Evolutionary conservation across 2,329 filamentous ascomycete genomes (phyloP), one percentile per base, ranked within the genome.

Genomic region (Aaosphaeria pasadenensis): DNA sequence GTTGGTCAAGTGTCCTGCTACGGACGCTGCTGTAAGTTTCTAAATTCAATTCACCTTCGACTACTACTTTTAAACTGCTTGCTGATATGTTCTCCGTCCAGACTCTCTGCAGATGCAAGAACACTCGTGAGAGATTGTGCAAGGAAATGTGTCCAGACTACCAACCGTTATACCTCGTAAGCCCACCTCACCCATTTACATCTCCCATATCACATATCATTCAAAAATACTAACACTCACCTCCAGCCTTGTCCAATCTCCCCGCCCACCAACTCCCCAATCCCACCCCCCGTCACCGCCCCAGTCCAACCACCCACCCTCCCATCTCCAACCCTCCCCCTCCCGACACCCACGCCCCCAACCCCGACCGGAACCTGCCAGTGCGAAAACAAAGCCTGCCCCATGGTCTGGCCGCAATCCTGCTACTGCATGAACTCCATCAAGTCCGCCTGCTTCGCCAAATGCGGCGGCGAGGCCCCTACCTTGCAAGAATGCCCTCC

Each of bases 361-460:
- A 35, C 55, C 17, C 47, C 39, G 1, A 41, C 52, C 30, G 39
- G 35, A 29, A 45, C 39, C 24, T 69, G 65, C 45, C 44, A 49
- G 28, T 67, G 62, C 51, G 56, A 60, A 7, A 5, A 44, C 6
- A 45, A 48, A 9, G 43, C 44, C 11, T 67, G 64, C 43, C 35
- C 45, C 6, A 55, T 58, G 45, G 39, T 53, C 6, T 67, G 55
- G 49, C 66, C 66, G 0, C 44, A 57, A 1, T 62, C 57, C 2
- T 69, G 66, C 43, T 48, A 61, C 46, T 69, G 66, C 46, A 44
- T 44, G n/a, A 62, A 64, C 43, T 49, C 42, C n/a, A 52, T 46
- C 13, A 55, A 55, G 31, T 46, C 55, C 29, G 43, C n/a, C 2
- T 69, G 66, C 45, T 63, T 52, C 35, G 43, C 61, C 1, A 59